Base-by-base conservation (phyloP, 2,329 filamentous ascomycete species). In the Orbilia brochopaga region DNA sequence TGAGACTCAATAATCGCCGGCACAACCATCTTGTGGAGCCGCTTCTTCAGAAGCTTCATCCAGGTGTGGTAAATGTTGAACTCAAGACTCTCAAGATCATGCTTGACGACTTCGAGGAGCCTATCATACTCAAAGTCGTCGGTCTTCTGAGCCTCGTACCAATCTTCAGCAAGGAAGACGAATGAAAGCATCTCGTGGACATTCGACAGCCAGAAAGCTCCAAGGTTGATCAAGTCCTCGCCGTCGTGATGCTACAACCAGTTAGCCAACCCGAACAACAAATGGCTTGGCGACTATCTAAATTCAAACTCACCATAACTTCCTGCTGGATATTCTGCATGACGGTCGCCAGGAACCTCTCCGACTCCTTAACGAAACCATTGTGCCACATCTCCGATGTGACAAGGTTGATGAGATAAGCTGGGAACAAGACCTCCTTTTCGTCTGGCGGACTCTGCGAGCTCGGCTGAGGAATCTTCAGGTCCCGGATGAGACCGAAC, bases 361-460 rank as follows among this genome's bases (percentile, higher is more conserved):
- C 94, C 2, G 94, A 97, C 81, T 99, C 94, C 83, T 99, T 99
- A 77, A 99, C 94, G 79, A 97, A 99, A 52, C 94, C 94, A 77
- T 99, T 99, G 83, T 99, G 99, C 94, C 94, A 99, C 94, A 99
- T 99, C 83, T 99, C 94, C 15, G 92, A 97, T 11, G 94, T 99
- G 74, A 99, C 94, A 73, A 99, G 85, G 81, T 99, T 99, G 83
- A 99, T 99, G 77, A 99, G 88, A 80, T 97, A 99, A 8, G 94
- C 93, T 35, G 94, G 94, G 88, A 99, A 99, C 58, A 99, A 85
- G 21, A 99, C 93, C 80, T 99, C 94, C 83, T 99, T 99, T 81
- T 99, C 94, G 17, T 92, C 96, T 10, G 94, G 93, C 59, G 92
- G 89, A 19, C 93, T 92, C 59, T 87, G 93, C 35, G 90, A 88